Percentiles rank a stretch among this genome's conserved stretches.
Evolutionary conservation across 768 basidiomycete species (phyloP).

Genomic region (Tylopilus felleus): DNA sequence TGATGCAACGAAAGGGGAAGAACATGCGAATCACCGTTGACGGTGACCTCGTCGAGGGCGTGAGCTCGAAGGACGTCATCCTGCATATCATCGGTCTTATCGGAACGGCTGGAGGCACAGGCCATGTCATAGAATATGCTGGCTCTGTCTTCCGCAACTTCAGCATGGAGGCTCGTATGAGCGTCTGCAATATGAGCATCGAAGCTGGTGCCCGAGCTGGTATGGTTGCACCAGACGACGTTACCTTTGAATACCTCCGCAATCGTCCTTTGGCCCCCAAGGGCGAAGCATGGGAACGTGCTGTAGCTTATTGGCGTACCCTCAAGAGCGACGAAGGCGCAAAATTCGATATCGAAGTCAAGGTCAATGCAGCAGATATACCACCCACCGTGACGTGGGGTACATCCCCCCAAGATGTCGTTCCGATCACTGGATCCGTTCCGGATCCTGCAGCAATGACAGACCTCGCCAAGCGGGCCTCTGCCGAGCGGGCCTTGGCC

Average conservation of each 20-base stretch:
- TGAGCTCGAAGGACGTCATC: constrained; percentile 87
- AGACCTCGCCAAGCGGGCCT: constrained; percentile 62
- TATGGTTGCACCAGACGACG: constrained; percentile 88
- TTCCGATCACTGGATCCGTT: constrained; percentile 75
- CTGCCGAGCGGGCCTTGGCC: constrained; percentile 69
- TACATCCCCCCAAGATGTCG: constrained; percentile 86
- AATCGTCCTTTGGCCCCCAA: constrained; percentile 80
- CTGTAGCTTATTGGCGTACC: constrained; percentile 82
- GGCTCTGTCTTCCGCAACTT: constrained; percentile 84
- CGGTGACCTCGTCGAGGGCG: constrained; percentile 74
- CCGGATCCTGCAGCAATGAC: constrained; percentile 69
- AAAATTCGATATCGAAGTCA: constrained; percentile 78
- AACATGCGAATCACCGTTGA: constrained; percentile 93
- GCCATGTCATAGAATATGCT: constrained; percentile 87
- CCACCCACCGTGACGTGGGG: constrained; percentile 92
- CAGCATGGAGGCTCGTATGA: constrained; percentile 90
- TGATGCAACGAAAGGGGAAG: constrained; percentile 83
- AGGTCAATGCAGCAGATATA: constrained; percentile 80
- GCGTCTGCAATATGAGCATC: constrained; percentile 93
- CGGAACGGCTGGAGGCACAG: constrained; percentile 91
- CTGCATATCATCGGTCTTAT: constrained; percentile 88
- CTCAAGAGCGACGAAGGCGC: constrained; percentile 79
- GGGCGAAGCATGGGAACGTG: constrained; percentile 81
- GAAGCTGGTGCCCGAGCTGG: constrained; percentile 91
- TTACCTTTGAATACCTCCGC: constrained; percentile 81